Conservation (phyloP, 2,329 filamentous ascomycete genomes). For the Alternaria burnsii region DNA sequence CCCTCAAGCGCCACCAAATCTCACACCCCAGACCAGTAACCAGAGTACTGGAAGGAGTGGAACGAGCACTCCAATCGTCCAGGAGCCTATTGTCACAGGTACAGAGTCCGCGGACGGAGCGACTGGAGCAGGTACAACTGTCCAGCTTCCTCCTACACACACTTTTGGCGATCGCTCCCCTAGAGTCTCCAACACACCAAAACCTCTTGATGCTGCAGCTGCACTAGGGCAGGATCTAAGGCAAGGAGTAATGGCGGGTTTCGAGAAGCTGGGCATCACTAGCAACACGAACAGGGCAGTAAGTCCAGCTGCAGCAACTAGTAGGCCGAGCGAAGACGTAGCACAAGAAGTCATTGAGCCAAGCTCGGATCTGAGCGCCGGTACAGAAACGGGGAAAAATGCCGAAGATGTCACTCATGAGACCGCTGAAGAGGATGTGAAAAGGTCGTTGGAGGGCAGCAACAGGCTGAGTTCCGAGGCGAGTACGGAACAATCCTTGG, state of each 20-base stretch:
- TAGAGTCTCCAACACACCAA: conserved; percentile 16
- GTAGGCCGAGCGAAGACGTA: conserved; percentile 21
- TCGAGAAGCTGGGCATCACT: conserved; percentile 42
- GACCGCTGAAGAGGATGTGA: neutral
- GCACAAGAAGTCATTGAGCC: conserved; percentile 18
- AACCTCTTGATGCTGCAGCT: conserved; percentile 39
- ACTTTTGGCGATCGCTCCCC: conserved; percentile 24
- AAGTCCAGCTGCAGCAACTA: conserved; percentile 27
- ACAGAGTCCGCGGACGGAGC: conserved; percentile 45
- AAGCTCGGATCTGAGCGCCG: conserved; percentile 15
- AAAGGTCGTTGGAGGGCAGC: neutral
- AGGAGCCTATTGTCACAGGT: conserved; percentile 48
- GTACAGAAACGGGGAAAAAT: neutral
- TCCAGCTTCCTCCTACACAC: conserved; percentile 35
- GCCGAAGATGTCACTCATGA: neutral
- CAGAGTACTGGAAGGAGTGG: conserved; percentile 35
- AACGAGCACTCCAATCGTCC: conserved; percentile 36
- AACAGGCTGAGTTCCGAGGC: neutral
- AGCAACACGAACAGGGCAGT: conserved; percentile 18
- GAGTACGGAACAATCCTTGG: neutral
- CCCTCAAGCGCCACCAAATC: conserved; percentile 33
- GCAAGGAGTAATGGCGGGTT: conserved; percentile 42
- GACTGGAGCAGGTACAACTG: conserved; percentile 42
- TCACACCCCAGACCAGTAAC: conserved; percentile 42
- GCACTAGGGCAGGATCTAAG: conserved; percentile 40